A percentile compares a stretch with the other conserved stretches of the same genome.
Conservation (phyloP, 1,139 yeast genomes). For the Yamadazyma sp. region DNA sequence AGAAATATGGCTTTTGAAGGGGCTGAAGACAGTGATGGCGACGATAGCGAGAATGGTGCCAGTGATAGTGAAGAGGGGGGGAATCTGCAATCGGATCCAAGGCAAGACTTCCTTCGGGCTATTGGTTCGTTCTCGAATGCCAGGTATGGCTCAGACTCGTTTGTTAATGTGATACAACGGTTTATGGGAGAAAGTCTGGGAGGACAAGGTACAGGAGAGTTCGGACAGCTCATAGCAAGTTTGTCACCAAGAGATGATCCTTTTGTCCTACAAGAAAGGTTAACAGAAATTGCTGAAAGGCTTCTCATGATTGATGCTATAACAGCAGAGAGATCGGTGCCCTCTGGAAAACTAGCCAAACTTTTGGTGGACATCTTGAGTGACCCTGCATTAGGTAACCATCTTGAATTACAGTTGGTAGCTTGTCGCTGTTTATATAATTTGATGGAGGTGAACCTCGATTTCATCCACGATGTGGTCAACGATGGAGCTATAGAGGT, state of each 20-base stretch:
- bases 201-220: slow-evolving; percentile 28
- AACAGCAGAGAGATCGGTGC: slow-evolving; percentile 63
- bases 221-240: slow-evolving; percentile 41
- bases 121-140: slow-evolving; percentile 9
- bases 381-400: slow-evolving; percentile 59
- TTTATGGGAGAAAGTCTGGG: slow-evolving; percentile 40
- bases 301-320: slow-evolving; percentile 68
- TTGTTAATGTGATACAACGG: slow-evolving; percentile 39
- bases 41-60: not conserved
- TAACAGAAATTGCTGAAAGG: slow-evolving; percentile 63
- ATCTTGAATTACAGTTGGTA: slow-evolving; percentile 75
- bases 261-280: slow-evolving; percentile 51
- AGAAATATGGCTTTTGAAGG: not conserved
- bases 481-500: slow-evolving; percentile 67
- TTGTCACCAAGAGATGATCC: slow-evolving; percentile 48
- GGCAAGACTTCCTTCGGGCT: slow-evolving; percentile 30
- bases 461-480: slow-evolving; percentile 64
- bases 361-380: slow-evolving; percentile 60
- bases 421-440: slow-evolving; percentile 87
- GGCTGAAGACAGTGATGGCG: not conserved
- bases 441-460: slow-evolving; percentile 73
- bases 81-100: slow-evolving; percentile 19
- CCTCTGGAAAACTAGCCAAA: slow-evolving; percentile 56
- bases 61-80: not conserved
- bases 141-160: slow-evolving; percentile 19